phyloP scores from a whole-genome alignment of 495 filamentous ascomycete genomes.

The Cercophora samala region DNA sequence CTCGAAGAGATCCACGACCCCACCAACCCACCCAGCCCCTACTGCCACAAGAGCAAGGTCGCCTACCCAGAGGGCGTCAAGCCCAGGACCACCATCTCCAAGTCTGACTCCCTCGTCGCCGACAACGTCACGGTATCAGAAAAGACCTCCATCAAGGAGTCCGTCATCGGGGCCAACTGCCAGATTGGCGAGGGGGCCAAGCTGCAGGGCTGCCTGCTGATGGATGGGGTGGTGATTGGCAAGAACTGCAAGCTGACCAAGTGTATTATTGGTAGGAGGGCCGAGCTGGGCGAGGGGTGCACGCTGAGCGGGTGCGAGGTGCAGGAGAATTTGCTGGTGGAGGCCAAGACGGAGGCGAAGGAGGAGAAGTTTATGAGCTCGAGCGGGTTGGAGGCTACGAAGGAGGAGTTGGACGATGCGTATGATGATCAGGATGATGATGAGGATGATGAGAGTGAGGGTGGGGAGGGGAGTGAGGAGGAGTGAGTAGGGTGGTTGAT shows the following conservation, averaged over 20 bases:
- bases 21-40: slow-evolving; percentile 56
- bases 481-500: background rate
- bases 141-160: slow-evolving; percentile 82
- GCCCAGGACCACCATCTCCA: slow-evolving; percentile 69
- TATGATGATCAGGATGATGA: slow-evolving; percentile 35
- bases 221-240: slow-evolving; percentile 84
- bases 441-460: slow-evolving; percentile 15
- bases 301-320: slow-evolving; percentile 83
- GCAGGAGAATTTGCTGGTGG: slow-evolving; percentile 79
- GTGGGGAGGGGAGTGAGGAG: slow-evolving; percentile 16
- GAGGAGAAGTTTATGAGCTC: slow-evolving; percentile 84
- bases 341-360: slow-evolving; percentile 77
- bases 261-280: slow-evolving; percentile 74
- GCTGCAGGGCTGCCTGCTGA: slow-evolving; percentile 75
- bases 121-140: slow-evolving; percentile 83
- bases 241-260: slow-evolving; percentile 72
- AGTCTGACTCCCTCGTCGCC: slow-evolving; percentile 71
- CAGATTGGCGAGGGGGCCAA: slow-evolving; percentile 77
- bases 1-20: slow-evolving; percentile 58
- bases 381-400: slow-evolving; percentile 63
- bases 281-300: slow-evolving; percentile 70
- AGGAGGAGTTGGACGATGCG: slow-evolving; percentile 49
- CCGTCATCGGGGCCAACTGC: slow-evolving; percentile 80
- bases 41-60: slow-evolving; percentile 73
- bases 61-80: slow-evolving; percentile 75